Evolutionary conservation across 108 stramenopile genomes (phyloP).

Genomic region (Nitzschia palea): DNA sequence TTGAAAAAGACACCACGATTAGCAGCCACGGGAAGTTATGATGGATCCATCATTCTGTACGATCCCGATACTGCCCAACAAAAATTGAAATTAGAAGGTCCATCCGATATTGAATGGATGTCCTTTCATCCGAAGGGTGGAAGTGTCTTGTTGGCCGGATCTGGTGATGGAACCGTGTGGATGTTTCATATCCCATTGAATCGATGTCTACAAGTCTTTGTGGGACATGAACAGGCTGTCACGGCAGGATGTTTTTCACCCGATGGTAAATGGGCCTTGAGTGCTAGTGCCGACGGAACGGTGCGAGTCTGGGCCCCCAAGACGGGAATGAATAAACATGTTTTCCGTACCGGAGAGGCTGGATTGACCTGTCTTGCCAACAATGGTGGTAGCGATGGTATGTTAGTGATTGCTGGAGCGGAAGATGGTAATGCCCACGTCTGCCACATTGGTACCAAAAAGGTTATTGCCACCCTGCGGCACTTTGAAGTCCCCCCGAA

Average conservation of each 20-base stretch:
- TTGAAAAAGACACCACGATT: conserved; percentile 48
- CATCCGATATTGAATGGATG: conserved; percentile 94
- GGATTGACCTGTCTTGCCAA: conserved; percentile 77
- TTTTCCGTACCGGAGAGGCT: conserved; percentile 64
- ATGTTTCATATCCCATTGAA: conserved; percentile 93
- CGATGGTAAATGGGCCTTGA: conserved; percentile 87
- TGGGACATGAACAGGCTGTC: conserved; percentile 92
- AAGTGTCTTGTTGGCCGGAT: conserved; percentile 87
- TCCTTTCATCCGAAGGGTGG: conserved; percentile 94
- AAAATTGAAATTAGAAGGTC: conserved; percentile 84
- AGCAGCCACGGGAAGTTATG: conserved; percentile 82
- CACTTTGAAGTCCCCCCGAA: conserved; percentile 61
- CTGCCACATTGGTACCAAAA: conserved; percentile 80
- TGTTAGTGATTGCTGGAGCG: conserved; percentile 70
- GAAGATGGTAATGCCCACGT: conserved; percentile 91
- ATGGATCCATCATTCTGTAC: conserved; percentile 85
- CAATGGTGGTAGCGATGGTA: conserved; percentile 57
- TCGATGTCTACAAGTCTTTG: conserved; percentile 93
- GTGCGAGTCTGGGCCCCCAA: conserved; percentile 92
- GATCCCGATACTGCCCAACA: conserved; percentile 56
- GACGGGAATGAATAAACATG: conserved; percentile 84
- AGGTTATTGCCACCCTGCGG: conserved; percentile 76
- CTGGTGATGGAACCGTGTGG: conserved; percentile 94
- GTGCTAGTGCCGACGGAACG: conserved; percentile 87
- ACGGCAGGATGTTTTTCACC: conserved; percentile 81